A percentile compares a stretch with the other conserved stretches of the same genome.
These are phyloP conservation scores for Aspergillus nidulans DNA, from an alignment of 495 filamentous ascomycete species.

Conservation along the genomic window DNA sequence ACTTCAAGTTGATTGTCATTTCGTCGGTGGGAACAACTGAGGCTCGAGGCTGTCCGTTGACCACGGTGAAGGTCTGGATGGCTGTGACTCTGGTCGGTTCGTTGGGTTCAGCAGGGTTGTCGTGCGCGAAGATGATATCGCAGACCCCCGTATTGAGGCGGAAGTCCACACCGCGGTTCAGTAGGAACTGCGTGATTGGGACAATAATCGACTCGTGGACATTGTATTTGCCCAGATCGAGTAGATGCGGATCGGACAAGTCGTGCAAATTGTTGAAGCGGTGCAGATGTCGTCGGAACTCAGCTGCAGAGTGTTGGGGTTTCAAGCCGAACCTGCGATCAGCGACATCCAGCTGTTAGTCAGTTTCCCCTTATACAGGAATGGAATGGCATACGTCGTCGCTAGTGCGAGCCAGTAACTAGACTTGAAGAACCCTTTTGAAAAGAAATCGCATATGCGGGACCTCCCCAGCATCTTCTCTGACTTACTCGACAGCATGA, in stretches of 20 bases:
- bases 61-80: conserved; percentile 10
- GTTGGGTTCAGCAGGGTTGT: not conserved
- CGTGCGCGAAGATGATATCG: conserved; percentile 21
- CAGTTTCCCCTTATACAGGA: not conserved
- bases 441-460: conserved; percentile 35
- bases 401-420: conserved; percentile 37
- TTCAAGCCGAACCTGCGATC: conserved; percentile 37
- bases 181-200: conserved; percentile 36
- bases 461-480: conserved; percentile 30
- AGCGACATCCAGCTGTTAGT: not conserved
- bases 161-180: conserved; percentile 39
- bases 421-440: conserved; percentile 33
- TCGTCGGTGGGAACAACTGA: conserved; percentile 5
- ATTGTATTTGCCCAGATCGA: conserved; percentile 33
- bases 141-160: conserved; percentile 30
- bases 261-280: conserved; percentile 24
- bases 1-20: conserved; percentile 13
- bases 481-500: conserved; percentile 25
- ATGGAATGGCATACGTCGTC: conserved; percentile 25
- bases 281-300: conserved; percentile 27
- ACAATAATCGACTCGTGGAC: conserved; percentile 37
- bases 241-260: conserved; percentile 22
- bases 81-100: conserved; percentile 1
- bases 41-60: not conserved
- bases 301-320: conserved; percentile 37